Evolutionary conservation across 2,329 filamentous ascomycete species (phyloP), one percentile per base, ranked within the genome.

Genomic region (Fusarium austroafricanum): DNA sequence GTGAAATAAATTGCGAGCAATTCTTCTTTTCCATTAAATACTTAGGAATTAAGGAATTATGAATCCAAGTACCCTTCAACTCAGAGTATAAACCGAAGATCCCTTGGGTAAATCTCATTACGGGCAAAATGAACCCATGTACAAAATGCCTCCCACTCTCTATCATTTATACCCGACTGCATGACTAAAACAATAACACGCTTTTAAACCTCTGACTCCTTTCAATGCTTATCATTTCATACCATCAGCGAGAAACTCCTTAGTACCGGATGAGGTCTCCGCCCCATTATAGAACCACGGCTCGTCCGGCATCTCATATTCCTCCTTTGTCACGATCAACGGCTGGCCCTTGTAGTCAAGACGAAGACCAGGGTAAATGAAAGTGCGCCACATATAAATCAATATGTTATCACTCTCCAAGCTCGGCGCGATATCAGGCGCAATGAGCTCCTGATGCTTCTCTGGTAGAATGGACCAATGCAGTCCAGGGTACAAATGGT

Each of bases 271-370:
- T 10, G 44, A 57, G 0, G 60, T 63, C 29, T 63, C 60, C 3
- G 17, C 2, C 15, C 29, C 60, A 0, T 45, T 33, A 10, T 63
- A 63, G 3, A 63, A 63, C 60, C 60, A 63, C 0, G 60, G 60
- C 12, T 63, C 60, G 4, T 63, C 60, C 0, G 21, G 60, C 60
- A 63, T 63, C 18, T 63, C 60, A 5, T 63, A 43, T 6, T 63
- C 58, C 38, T 63, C 60, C 51, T 50, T 63, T 1, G 60, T 63
- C 5, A 63, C 44, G 0, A 63, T 10, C 0, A 63, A 17, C 11
- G 14, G 58, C 0, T 47, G 39, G 2, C 60, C 60, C n/a, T 29
- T 63, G 3, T 63, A 63, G 12, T 63, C 60, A n/a, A 63, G 17
- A 5, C 60, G 59, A 2, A 63, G 10, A 18, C 60, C 60, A 0